Percentiles rank a stretch among this genome's conserved stretches.
Conservation (phyloP, 2,329 filamentous ascomycete genomes). For the Bipolaris zeicola region DNA sequence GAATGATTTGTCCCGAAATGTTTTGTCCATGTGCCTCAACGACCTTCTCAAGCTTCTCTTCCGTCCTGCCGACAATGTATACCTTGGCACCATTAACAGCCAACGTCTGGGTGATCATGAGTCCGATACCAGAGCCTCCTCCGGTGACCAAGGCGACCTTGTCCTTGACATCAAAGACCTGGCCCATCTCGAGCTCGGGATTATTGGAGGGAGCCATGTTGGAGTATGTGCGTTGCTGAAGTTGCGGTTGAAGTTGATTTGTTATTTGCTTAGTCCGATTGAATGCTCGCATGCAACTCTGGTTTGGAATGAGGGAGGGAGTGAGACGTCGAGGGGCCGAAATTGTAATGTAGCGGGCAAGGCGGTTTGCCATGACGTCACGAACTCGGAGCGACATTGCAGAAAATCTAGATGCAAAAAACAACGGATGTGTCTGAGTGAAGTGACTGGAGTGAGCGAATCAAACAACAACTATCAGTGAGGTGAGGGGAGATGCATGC, state of each 20-base stretch:
- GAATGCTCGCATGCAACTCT: slow-evolving; percentile 16
- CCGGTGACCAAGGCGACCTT: slow-evolving; percentile 52
- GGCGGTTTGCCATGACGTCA: slow-evolving; percentile 33
- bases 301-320: slow-evolving; percentile 3
- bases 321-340: slow-evolving; percentile 4
- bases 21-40: slow-evolving; percentile 52
- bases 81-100: slow-evolving; percentile 56
- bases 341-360: slow-evolving; percentile 26
- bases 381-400: slow-evolving; percentile 9
- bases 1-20: slow-evolving; percentile 55
- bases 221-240: slow-evolving; percentile 20
- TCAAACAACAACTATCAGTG: not conserved
- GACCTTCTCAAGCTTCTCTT: slow-evolving; percentile 56
- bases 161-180: slow-evolving; percentile 48
- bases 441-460: not conserved
- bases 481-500: not conserved
- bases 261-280: slow-evolving; percentile 19
- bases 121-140: slow-evolving; percentile 55
- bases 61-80: slow-evolving; percentile 55
- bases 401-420: slow-evolving; percentile 1
- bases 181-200: slow-evolving; percentile 36
- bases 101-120: slow-evolving; percentile 56
- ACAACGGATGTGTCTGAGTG: not conserved
- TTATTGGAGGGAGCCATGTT: slow-evolving; percentile 44
- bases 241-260: slow-evolving; percentile 17